These are phyloP conservation scores for Plasmodium yoelii DNA, from an alignment of 169 alveolate species.

Conservation along the genomic window DNA sequence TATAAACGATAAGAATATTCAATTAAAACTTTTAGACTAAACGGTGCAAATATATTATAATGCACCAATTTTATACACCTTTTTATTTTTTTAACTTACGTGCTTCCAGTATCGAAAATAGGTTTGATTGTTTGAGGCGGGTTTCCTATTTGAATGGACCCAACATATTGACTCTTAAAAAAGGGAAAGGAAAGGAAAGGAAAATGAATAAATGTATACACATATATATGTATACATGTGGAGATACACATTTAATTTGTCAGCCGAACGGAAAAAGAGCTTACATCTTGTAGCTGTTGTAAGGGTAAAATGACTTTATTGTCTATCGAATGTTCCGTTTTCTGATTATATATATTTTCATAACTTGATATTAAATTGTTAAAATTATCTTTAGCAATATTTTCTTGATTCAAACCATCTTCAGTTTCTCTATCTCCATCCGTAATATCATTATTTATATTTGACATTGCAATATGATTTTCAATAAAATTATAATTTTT, in stretches of 20 bases:
- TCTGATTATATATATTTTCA: background rate
- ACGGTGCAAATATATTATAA: too few species aligned
- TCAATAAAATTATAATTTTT: constrained; percentile 37
- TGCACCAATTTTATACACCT: background rate
- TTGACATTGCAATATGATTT: background rate
- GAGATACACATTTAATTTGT: too few species aligned
- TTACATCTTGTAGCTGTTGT: constrained; percentile 60
- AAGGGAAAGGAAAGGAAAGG: background rate
- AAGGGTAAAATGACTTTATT: constrained; percentile 43
- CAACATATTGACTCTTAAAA: constrained; percentile 80
- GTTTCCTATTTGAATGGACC: constrained; percentile 83
- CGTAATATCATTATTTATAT: background rate
- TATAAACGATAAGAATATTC: background rate
- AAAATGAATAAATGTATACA: background rate
- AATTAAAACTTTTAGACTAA: too few species aligned
- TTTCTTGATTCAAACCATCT: background rate
- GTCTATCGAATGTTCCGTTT: constrained; percentile 2
- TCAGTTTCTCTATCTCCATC: background rate
- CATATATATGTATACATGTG: too few species aligned
- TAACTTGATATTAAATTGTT: background rate
- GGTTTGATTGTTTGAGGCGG: constrained; percentile 88
- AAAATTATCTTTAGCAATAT: background rate
- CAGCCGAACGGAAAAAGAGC: background rate
- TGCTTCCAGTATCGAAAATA: constrained; percentile 90
- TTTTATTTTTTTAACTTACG: constrained; percentile 80